Evolutionary conservation across 2,329 filamentous ascomycete species (phyloP), one percentile per base, ranked within the genome.

Genomic region (Aurifilum marmelostoma): DNA sequence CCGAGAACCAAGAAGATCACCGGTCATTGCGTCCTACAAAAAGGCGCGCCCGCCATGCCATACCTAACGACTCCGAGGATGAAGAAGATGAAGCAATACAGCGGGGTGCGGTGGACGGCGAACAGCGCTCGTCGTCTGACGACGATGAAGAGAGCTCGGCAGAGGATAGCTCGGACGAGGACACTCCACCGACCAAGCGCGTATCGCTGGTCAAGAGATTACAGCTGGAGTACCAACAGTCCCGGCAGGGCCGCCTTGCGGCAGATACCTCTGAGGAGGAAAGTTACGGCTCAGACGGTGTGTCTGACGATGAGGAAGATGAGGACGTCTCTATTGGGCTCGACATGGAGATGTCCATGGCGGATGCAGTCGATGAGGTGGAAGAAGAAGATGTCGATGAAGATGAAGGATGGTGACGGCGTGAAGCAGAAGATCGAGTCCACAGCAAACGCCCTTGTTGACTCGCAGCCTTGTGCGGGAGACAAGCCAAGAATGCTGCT

Each of bases 151-250:
- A 52, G 16, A 59, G 47, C 14, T 63, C 60, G 8, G 34, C 4
- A 8, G 4, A 68, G 29, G 39, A 52, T 8, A 59, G 47, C 14
- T 63, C 60, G 9, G 70, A 70, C 11, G 70, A 70, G 12, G 63
- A 58, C 7, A 50, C 62, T 2, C 37, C 68, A 3, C 67, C 68
- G 18, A 52, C 67, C 4, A 69, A 65, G 34, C 56, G 65, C 6
- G 24, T 66, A n/a, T 71, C 70, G 4, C 70, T 71, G 11, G 68
- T 65, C 8, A 60, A 66, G 50, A 62, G 65, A 27, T 63, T 71
- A 21, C 47, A 37, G 18, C 62, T 69, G 64, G 69, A 71, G 61
- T 43, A 65, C 29, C 62, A 27, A 9, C 62, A 62, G n/a, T 32
- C 52, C 32, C 67, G 43, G 9, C 18, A 62, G 27, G 63, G 50